These are phyloP conservation scores for Fusarium transvaalense DNA, from an alignment of 2,329 filamentous ascomycete species.

Conservation along the genomic window DNA sequence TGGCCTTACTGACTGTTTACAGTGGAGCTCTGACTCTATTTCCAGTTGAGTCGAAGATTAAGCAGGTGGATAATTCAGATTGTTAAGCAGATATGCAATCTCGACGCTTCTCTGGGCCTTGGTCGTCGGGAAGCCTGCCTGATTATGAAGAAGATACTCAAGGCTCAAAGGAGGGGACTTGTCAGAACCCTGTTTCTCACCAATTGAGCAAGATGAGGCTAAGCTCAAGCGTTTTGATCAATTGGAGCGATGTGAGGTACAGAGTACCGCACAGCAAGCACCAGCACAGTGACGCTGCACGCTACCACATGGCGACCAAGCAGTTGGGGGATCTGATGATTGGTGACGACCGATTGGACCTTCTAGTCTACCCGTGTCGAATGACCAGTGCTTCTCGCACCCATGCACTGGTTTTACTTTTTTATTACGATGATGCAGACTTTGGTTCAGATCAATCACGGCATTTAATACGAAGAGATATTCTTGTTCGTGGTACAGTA, in stretches of 20 bases:
- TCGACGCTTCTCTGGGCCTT: conserved; percentile 30
- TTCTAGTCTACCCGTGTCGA: conserved; percentile 21
- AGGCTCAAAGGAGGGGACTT: conserved; percentile 9
- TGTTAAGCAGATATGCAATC: conserved; percentile 43
- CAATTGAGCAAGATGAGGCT: conserved; percentile 35
- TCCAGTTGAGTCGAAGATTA: conserved; percentile 33
- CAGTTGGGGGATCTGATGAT: conserved; percentile 29
- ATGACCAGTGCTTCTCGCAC: conserved; percentile 15
- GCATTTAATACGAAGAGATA: conserved; percentile 23
- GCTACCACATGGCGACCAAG: conserved; percentile 46
- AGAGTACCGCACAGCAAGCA: conserved; percentile 2
- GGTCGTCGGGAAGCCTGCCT: conserved; percentile 22
- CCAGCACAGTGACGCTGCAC: conserved; percentile 36
- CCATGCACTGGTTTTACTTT: conserved; percentile 2
- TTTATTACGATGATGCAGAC: conserved; percentile 3
- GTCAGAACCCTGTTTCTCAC: conserved; percentile 16
- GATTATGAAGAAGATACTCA: conserved; percentile 13
- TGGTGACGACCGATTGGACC: conserved; percentile 15
- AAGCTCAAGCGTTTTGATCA: conserved; percentile 20
- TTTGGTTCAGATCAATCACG: conserved; percentile 18
- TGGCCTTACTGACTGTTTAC: conserved; percentile 37
- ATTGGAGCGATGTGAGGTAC: conserved; percentile 30
- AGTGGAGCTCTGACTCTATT: conserved; percentile 46
- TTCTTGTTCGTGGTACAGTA: conserved; percentile 16
- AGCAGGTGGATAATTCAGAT: conserved; percentile 45